Evolutionary conservation across 345 rosid genomes (phyloP).

Genomic region (Gossypium thurberi): DNA sequence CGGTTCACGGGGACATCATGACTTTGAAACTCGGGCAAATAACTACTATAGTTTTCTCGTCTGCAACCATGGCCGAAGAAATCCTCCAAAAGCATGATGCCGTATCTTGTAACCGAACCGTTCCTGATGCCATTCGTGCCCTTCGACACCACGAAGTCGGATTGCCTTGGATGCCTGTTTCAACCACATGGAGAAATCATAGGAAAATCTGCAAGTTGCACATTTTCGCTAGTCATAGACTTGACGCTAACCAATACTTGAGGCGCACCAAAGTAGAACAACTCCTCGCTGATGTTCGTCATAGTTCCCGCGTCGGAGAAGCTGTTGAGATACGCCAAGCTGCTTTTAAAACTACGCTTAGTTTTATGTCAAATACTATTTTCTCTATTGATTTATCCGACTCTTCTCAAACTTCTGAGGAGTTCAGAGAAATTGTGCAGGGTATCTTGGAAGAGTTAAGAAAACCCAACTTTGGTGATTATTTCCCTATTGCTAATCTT

Average conservation of each 20-base stretch:
- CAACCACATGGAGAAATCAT: constrained; percentile 30
- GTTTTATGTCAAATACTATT: constrained; percentile 11
- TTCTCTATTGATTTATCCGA: constrained; percentile 19
- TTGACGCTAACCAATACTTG: constrained; percentile 24
- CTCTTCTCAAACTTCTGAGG: constrained; percentile 3
- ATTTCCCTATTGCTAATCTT: background rate
- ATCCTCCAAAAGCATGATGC: constrained; percentile 36
- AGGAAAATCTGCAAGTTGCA: constrained; percentile 26
- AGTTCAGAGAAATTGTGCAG: constrained; percentile 15
- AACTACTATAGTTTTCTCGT: constrained; percentile 34
- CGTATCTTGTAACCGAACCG: constrained; percentile 19
- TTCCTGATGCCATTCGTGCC: constrained; percentile 26
- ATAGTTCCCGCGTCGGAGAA: background rate
- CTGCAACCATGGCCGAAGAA: constrained; percentile 31
- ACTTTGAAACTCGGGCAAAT: constrained; percentile 29
- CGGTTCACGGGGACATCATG: constrained; percentile 32
- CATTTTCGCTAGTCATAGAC: constrained; percentile 26
- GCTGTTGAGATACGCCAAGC: constrained; percentile 18
- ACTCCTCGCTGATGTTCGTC: constrained; percentile 11
- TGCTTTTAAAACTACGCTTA: constrained; percentile 18
- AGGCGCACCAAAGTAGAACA: constrained; percentile 17
- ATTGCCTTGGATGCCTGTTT: background rate
- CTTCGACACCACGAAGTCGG: constrained; percentile 22
- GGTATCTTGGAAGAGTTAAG: constrained; percentile 24
- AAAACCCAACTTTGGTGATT: constrained; percentile 13